Percentiles rank a stretch among this genome's conserved stretches.
These are phyloP conservation scores for Ilyonectria mors-panacis DNA, from an alignment of 2,329 filamentous ascomycete genomes.

Conservation along the genomic window DNA sequence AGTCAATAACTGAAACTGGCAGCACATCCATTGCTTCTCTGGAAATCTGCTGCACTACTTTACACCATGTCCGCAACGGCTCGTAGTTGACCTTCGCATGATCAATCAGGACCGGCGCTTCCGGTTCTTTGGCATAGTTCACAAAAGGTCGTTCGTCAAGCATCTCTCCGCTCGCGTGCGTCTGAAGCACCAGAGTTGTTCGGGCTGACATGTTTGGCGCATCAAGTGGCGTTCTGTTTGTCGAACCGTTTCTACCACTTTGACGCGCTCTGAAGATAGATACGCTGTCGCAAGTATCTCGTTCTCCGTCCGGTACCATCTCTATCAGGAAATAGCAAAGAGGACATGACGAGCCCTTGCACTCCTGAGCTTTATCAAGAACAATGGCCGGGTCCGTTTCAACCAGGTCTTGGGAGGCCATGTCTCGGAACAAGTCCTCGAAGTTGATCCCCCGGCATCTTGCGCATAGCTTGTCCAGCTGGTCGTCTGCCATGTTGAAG, in stretches of 20 bases:
- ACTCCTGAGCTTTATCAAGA: slow-evolving; percentile 11
- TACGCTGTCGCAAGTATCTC: neutral
- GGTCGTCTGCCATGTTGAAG: neutral
- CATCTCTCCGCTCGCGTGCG: neutral
- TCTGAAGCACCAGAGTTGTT: neutral
- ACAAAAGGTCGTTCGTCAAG: neutral
- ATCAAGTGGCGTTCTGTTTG: neutral
- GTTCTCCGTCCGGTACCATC: slow-evolving; percentile 11
- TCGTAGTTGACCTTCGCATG: slow-evolving; percentile 9
- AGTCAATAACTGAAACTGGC: slow-evolving; percentile 28
- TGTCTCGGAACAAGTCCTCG: neutral
- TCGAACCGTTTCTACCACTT: neutral
- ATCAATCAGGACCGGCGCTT: slow-evolving; percentile 40
- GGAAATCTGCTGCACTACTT: neutral
- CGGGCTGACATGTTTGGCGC: neutral
- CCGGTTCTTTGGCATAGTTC: slow-evolving; percentile 20
- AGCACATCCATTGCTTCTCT: slow-evolving; percentile 12
- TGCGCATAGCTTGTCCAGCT: neutral
- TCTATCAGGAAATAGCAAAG: slow-evolving; percentile 10
- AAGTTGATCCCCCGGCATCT: neutral
- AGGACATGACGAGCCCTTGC: neutral
- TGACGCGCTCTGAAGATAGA: neutral
- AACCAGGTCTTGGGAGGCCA: neutral
- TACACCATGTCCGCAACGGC: slow-evolving; percentile 9
- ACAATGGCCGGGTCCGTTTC: slow-evolving; percentile 4